Percentiles rank a stretch among this genome's conserved stretches.
These are phyloP conservation scores for Bacidia rubella DNA, from an alignment of 495 filamentous ascomycete species.

Conservation along the genomic window DNA sequence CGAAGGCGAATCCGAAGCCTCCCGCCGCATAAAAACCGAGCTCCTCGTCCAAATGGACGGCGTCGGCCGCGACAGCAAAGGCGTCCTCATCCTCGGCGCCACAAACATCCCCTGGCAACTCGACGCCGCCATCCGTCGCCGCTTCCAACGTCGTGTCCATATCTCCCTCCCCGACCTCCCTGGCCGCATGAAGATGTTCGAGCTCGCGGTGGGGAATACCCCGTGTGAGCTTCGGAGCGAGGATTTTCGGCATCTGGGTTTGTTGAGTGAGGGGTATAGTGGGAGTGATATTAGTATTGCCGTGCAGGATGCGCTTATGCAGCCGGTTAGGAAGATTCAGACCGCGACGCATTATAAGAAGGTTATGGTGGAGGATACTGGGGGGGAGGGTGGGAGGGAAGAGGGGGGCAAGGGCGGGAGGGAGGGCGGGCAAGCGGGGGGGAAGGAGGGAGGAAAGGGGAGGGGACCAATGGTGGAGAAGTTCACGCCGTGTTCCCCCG, in stretches of 20 bases:
- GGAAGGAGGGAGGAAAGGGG: background rate
- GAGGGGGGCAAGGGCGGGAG: slow-evolving; percentile 44
- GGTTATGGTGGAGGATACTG: slow-evolving; percentile 31
- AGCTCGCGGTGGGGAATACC: slow-evolving; percentile 79
- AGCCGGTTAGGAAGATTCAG: slow-evolving; percentile 93
- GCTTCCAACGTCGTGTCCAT: slow-evolving; percentile 93
- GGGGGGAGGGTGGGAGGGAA: background rate
- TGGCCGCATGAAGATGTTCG: slow-evolving; percentile 93
- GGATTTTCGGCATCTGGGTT: slow-evolving; percentile 67
- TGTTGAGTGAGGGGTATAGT: slow-evolving; percentile 82
- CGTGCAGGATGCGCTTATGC: slow-evolving; percentile 96
- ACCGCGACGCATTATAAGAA: slow-evolving; percentile 97
- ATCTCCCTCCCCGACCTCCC: slow-evolving; percentile 82
- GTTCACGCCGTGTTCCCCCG: slow-evolving; percentile 87
- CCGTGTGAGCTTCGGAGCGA: slow-evolving; percentile 67
- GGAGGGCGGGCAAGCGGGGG: background rate
- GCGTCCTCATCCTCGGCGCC: slow-evolving; percentile 87
- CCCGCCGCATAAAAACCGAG: slow-evolving; percentile 94
- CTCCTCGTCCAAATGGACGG: slow-evolving; percentile 99
- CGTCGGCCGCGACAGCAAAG: slow-evolving; percentile 85
- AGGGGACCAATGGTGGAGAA: slow-evolving; percentile 31
- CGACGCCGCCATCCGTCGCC: slow-evolving; percentile 90
- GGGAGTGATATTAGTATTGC: slow-evolving; percentile 93
- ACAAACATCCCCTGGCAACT: slow-evolving; percentile 99
- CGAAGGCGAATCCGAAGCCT: slow-evolving; percentile 96